Conservation (phyloP, 2,329 filamentous ascomycete species). For the Meredithiella fracta region DNA sequence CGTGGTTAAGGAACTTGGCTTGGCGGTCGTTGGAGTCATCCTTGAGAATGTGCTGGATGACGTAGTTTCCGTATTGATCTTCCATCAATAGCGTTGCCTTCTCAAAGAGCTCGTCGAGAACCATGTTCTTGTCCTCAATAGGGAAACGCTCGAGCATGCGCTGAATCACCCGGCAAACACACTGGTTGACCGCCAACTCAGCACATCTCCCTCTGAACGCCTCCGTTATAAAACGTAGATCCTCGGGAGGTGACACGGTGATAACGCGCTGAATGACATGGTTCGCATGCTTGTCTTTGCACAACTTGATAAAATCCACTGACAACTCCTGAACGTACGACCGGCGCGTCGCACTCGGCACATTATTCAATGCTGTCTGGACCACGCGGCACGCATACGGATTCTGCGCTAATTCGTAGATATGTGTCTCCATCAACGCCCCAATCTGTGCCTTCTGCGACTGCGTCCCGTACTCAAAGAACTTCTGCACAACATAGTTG, state of each 20-base stretch:
- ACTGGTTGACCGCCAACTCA: slow-evolving; percentile 59
- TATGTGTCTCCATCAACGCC: slow-evolving; percentile 71
- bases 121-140: slow-evolving; percentile 49
- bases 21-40: slow-evolving; percentile 60
- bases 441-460: slow-evolving; percentile 79
- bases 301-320: slow-evolving; percentile 55
- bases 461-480: slow-evolving; percentile 92
- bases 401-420: slow-evolving; percentile 63
- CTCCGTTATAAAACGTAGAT: slow-evolving; percentile 73
- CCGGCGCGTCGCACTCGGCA: slow-evolving; percentile 81
- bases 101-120: slow-evolving; percentile 64
- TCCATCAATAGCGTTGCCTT: slow-evolving; percentile 57
- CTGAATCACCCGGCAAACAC: slow-evolving; percentile 86
- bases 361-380: slow-evolving; percentile 86
- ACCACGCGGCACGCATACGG: slow-evolving; percentile 93
- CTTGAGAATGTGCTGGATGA: slow-evolving; percentile 79
- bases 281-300: slow-evolving; percentile 83
- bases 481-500: slow-evolving; percentile 96
- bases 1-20: slow-evolving; percentile 52
- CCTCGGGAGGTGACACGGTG: slow-evolving; percentile 56
- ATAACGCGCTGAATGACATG: slow-evolving; percentile 94
- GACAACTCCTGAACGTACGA: slow-evolving; percentile 71
- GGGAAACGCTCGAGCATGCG: slow-evolving; percentile 74
- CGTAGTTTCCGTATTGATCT: slow-evolving; percentile 91
- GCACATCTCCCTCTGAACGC: slow-evolving; percentile 62